A percentile compares a stretch with the other conserved stretches of the same genome.
These are phyloP conservation scores for Citrus inodora DNA, from an alignment of 345 rosid genomes.

Conservation along the genomic window DNA sequence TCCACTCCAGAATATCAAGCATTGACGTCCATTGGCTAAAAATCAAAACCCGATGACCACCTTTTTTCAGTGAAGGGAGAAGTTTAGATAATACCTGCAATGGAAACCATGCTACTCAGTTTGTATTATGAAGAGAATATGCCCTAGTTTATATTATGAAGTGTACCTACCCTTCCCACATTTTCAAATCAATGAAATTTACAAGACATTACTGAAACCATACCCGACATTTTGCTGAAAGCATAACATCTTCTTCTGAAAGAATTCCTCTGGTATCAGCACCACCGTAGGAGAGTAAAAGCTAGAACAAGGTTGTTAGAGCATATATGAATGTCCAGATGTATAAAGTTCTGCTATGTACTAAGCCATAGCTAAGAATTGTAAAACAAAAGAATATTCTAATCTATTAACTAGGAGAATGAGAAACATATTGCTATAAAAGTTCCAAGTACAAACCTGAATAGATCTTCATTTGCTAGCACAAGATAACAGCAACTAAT, in stretches of 20 bases:
- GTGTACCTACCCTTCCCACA: not conserved
- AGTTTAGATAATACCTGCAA: conserved; percentile 76
- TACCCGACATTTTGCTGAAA: conserved; percentile 93
- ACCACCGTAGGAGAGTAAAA: conserved; percentile 56
- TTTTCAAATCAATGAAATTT: not conserved
- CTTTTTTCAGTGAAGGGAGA: conserved; percentile 64
- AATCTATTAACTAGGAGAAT: not conserved
- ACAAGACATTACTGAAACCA: conserved; percentile 3
- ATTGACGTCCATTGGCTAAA: conserved; percentile 99
- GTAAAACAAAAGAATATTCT: not conserved
- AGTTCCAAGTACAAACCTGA: not conserved
- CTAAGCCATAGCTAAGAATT: not conserved
- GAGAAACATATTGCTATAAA: not conserved
- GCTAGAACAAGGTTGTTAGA: conserved; percentile 39
- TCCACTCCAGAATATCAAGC: conserved; percentile 97
- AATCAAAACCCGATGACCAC: conserved; percentile 80
- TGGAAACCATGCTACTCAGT: not conserved
- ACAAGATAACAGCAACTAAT: not conserved
- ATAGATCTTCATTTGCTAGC: not conserved
- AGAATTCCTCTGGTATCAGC: conserved; percentile 62
- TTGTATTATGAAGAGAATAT: not conserved
- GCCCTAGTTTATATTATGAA: not conserved
- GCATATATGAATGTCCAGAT: conserved; percentile 1
- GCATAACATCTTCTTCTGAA: conserved; percentile 79
- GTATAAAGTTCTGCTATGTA: not conserved